These are phyloP conservation scores for Xanthoconium purpureum DNA, from an alignment of 768 basidiomycete species.

Conservation along the genomic window DNA sequence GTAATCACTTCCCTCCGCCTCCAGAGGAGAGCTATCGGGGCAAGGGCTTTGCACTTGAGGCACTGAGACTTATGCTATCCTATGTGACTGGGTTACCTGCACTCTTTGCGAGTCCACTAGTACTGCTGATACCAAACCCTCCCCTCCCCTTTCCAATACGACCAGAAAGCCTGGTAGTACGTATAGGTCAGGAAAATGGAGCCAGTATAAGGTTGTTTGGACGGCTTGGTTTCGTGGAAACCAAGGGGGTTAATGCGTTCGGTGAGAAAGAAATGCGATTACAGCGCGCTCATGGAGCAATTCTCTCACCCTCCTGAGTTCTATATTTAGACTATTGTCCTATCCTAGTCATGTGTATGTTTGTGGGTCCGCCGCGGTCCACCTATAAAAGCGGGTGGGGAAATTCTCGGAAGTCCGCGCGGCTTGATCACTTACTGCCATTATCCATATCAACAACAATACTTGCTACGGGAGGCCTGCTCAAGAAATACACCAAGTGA, in stretches of 20 bases:
- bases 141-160: slow-evolving; percentile 43
- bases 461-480: no score
- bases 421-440: slow-evolving; percentile 14
- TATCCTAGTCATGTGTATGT: slow-evolving; percentile 17
- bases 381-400: slow-evolving; percentile 6
- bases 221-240: slow-evolving; percentile 70
- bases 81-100: slow-evolving; percentile 56
- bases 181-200: slow-evolving; percentile 66
- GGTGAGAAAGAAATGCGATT: slow-evolving; percentile 78
- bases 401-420: neutral
- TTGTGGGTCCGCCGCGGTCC: neutral
- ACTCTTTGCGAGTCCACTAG: slow-evolving; percentile 9
- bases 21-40: slow-evolving; percentile 67
- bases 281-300: no score
- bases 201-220: slow-evolving; percentile 72
- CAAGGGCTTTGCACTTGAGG: slow-evolving; percentile 60
- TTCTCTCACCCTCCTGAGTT: neutral
- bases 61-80: slow-evolving; percentile 62
- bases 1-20: neutral
- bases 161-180: slow-evolving; percentile 54
- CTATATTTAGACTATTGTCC: slow-evolving; percentile 13
- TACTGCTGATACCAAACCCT: slow-evolving; percentile 22
- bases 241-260: slow-evolving; percentile 70
- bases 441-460: neutral
- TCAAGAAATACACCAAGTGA: no score